These are phyloP conservation scores for Moesziomyces sp. DNA, from an alignment of 1,284 basidiomycete genomes.

Conservation along the genomic window DNA sequence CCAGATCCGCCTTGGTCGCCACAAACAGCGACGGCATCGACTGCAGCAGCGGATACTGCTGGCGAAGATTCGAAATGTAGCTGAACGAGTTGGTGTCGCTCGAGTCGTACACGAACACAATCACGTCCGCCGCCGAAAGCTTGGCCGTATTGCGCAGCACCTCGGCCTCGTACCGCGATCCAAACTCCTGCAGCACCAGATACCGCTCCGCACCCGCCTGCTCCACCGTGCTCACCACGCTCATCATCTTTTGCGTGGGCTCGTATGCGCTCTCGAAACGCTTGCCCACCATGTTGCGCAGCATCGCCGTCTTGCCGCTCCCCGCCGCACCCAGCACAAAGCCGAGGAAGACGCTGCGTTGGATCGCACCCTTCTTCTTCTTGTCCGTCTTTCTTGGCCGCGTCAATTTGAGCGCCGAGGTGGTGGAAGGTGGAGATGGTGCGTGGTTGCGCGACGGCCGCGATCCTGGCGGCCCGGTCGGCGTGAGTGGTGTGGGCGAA, in stretches of 20 bases:
- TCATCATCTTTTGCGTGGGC: conserved; percentile 87
- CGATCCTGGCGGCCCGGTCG: conserved; percentile 29
- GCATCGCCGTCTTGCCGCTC: conserved; percentile 89
- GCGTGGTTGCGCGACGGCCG: conserved; percentile 42
- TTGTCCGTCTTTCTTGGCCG: conserved; percentile 77
- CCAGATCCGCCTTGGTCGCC: conserved; percentile 97
- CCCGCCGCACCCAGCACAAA: conserved; percentile 96
- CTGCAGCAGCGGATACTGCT: conserved; percentile 90
- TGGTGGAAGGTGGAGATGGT: conserved; percentile 48
- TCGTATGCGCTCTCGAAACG: conserved; percentile 74
- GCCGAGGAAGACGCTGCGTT: conserved; percentile 70
- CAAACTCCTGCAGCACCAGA: conserved; percentile 93
- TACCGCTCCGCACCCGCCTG: conserved; percentile 95
- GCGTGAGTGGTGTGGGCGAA: conserved; percentile 34
- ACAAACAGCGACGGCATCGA: conserved; percentile 94
- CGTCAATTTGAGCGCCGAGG: conserved; percentile 61
- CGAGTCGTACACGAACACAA: conserved; percentile 95
- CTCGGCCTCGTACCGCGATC: conserved; percentile 83
- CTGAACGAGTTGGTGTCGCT: conserved; percentile 99
- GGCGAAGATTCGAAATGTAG: conserved; percentile 91
- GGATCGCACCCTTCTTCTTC: conserved; percentile 72
- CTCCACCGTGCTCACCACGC: conserved; percentile 94
- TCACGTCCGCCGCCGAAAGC: conserved; percentile 89
- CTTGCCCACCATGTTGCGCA: conserved; percentile 87
- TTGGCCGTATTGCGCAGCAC: conserved; percentile 88